Base-by-base conservation (phyloP, 2,329 filamentous ascomycete species). In the Aspergillus versicolor region DNA sequence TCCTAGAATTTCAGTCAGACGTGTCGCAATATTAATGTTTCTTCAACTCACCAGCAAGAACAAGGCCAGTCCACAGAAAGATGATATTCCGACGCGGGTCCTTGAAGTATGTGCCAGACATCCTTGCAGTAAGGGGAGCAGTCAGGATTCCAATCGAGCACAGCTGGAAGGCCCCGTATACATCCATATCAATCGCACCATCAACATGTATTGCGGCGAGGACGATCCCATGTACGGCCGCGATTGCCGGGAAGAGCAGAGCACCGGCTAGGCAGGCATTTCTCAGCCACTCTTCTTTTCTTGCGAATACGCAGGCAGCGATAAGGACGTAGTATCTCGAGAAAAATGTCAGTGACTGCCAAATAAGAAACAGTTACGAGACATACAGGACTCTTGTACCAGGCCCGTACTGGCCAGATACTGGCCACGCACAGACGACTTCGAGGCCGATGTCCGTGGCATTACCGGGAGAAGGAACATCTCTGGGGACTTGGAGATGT, bases 71-170 rank as follows among this genome's bases (percentile, higher is more conserved):
- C 51, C 51, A 53, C 30, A 53, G 9, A 22, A 53, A 53, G 8
- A 53, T 46, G 43, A 53, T 53, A 17, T 53, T 37, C 9, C 51
- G 51, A 2, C 51, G 42, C 1, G 51, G 51, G 8, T 53, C 51
- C n/a, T 46, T 53, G 42, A 53, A 47, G 32, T 53, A 53, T n/a
- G 51, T 53, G 3, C 42, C 32, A 1, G 51, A 53, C 51, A 53
- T 46, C 13, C 51, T 53, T 22, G 42, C 51, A 4, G 51, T 53
- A 30, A 53, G 51, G 11, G 51, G 51, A 13, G 51, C 51, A 5
- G 51, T 53, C 21, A 53, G 22, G 17, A 53, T 53, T n/a, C 51
- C 51, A n/a, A 53, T 47, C 22, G 51, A 53, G 24, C 51, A 53
- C 15, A 53, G 15, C 21, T 53, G 51, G 22, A 53, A 53, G 5